Evolutionary conservation across 257 asterid species (phyloP).

Genomic region (Lycium ferocissimum): DNA sequence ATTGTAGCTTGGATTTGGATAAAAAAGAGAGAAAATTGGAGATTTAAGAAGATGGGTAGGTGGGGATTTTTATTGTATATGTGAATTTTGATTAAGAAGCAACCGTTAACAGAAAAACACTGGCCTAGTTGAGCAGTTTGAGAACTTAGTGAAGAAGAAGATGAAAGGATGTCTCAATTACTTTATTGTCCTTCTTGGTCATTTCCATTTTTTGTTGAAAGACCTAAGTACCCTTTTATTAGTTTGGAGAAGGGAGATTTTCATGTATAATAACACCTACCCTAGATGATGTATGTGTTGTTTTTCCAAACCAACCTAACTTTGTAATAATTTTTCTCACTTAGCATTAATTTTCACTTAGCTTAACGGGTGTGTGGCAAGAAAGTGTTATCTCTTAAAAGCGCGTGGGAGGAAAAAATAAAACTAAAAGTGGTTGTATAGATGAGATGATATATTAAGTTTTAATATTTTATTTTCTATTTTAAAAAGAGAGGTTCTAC

Average conservation of each 20-base stretch:
- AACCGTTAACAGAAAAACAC: conserved; percentile 60
- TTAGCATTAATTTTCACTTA: too few species aligned
- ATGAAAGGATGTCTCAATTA: conserved; percentile 35
- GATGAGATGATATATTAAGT: too few species aligned
- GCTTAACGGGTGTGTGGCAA: too few species aligned
- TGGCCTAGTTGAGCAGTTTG: conserved; percentile 44
- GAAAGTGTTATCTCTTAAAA: too few species aligned
- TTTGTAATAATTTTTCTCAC: background rate
- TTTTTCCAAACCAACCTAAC: background rate
- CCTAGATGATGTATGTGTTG: background rate
- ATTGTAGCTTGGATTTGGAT: conserved; percentile 4
- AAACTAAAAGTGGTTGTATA: too few species aligned
- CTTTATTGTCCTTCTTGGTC: conserved; percentile 47
- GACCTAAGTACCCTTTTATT: conserved; percentile 19
- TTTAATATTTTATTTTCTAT: too few species aligned
- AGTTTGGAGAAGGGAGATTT: background rate
- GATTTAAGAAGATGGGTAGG: background rate
- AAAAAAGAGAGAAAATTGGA: background rate
- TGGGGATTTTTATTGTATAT: background rate
- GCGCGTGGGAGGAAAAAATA: too few species aligned
- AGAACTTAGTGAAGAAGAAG: conserved; percentile 41
- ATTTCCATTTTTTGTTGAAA: background rate
- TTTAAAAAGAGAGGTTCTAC: too few species aligned
- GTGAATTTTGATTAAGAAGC: conserved; percentile 31
- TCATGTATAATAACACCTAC: background rate